Base-by-base conservation (phyloP, 2,329 filamentous ascomycete species). In the Hypoxylon sp. region DNA sequence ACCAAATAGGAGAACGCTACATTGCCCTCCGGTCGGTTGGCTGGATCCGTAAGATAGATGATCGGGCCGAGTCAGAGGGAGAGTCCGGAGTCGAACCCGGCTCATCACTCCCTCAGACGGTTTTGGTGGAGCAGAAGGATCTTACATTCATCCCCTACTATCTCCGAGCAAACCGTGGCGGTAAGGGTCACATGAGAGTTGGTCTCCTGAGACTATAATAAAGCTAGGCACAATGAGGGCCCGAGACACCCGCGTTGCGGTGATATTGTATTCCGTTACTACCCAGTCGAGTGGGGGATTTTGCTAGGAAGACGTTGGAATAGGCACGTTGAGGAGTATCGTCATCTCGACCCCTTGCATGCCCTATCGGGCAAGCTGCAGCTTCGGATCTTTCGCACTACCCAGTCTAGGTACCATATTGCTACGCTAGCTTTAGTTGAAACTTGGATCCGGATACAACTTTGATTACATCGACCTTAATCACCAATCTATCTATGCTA, bases 61-160 rank as follows among this genome's bases (percentile, higher is more conserved):
- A 64, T 57, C 65, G 70, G 69, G 30, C 48, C 45, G 50, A 55
- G 45, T 70, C 67, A 19, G 69, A 43, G 38, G 38, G 17, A 43
- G 38, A 67, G 28, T 55, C 63, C 49, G 74, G 74, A 30, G 25
- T 63, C 23, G 65, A 72, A 53, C 75, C 73, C 60, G 71, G 74
- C 43, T 69, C 49, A 14, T 63, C 52, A 45, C 69, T 72, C 55
- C 73, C 70, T 36, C 70, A 76, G 46, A 65, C 70, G 19, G 65
- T 70, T 55, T 45, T 63, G 43, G 55, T 59, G 49, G 68, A 71
- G 59, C 66, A 68, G 17, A 63, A 71, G 34, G 78, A 82, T 2
- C 74, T 89, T 45, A 74, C 79, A 1, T 87, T 87, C 74, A 77
- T 88, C 48, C 86, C 86, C 19, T 89, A 87, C 69, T 86, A 85